Evolutionary conservation across 2,329 filamentous ascomycete genomes (phyloP).

Genomic region (Aspergillus fischeri): DNA sequence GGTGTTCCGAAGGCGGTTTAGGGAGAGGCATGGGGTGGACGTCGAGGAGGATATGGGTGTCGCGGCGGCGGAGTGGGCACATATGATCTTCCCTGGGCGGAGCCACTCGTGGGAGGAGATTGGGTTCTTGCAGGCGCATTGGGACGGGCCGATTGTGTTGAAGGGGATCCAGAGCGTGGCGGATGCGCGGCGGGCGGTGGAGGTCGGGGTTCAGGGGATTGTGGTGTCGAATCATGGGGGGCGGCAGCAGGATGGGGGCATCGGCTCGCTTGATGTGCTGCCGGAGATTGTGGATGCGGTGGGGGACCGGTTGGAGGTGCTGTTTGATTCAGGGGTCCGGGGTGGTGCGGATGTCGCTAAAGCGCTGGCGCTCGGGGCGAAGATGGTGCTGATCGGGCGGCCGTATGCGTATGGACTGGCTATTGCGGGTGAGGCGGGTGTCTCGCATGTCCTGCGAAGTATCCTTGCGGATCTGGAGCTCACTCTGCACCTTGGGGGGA

Average conservation of each 20-base stretch:
- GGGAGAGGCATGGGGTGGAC: conserved; percentile 38
- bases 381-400: conserved; percentile 51
- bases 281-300: conserved; percentile 50
- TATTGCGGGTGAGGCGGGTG: conserved; percentile 51
- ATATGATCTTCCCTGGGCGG: conserved; percentile 49
- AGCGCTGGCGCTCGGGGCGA: conserved; percentile 49
- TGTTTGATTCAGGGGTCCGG: conserved; percentile 47
- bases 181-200: conserved; percentile 43
- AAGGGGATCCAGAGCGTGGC: conserved; percentile 51
- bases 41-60: conserved; percentile 44
- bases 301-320: conserved; percentile 33
- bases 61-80: conserved; percentile 50
- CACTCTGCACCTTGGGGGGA: conserved; percentile 14
- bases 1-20: conserved; percentile 56
- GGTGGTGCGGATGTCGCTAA: conserved; percentile 47
- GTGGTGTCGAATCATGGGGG: conserved; percentile 50
- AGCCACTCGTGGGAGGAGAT: conserved; percentile 59
- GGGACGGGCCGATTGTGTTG: conserved; percentile 59
- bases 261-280: conserved; percentile 46
- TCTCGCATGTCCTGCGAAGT: conserved; percentile 44
- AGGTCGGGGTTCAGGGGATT: conserved; percentile 45
- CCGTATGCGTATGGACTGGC: conserved; percentile 54
- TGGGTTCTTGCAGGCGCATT: conserved; percentile 51
- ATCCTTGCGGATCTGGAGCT: conserved; percentile 26
- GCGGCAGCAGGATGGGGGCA: conserved; percentile 45